phyloP scores from a whole-genome alignment of 495 filamentous ascomycete species.

The Penicillium odoratum region DNA sequence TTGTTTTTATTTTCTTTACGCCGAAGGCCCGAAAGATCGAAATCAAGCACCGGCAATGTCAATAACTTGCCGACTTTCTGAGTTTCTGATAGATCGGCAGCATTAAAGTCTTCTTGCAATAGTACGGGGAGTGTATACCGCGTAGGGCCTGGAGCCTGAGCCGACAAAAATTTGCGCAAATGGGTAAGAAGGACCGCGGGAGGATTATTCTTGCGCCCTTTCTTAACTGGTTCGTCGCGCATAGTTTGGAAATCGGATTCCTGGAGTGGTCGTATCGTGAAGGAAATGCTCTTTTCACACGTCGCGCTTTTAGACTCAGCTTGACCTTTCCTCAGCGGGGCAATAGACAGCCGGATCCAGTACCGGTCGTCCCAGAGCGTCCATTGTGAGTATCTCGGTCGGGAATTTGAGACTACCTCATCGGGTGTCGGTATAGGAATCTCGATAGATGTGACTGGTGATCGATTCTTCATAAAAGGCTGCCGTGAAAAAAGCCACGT shows the following conservation, averaged over 20 bases:
- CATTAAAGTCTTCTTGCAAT: conserved; percentile 8
- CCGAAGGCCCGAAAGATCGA: conserved; percentile 15
- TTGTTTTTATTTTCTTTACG: neutral
- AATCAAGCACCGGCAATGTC: conserved; percentile 34
- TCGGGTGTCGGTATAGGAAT: conserved; percentile 2
- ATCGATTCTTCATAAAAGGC: conserved; percentile 39
- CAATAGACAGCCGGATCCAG: conserved; percentile 65
- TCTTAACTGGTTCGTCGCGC: conserved; percentile 5
- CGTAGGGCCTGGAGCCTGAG: conserved; percentile 28
- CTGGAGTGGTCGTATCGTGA: conserved; percentile 54
- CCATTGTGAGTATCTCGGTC: conserved; percentile 25
- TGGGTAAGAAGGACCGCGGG: conserved; percentile 2
- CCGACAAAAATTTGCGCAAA: conserved; percentile 15
- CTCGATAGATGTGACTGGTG: conserved; percentile 16
- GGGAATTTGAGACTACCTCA: neutral
- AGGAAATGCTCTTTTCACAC: neutral
- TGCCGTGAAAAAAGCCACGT: conserved; percentile 55
- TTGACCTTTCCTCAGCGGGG: neutral
- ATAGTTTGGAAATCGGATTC: conserved; percentile 42
- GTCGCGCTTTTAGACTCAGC: neutral
- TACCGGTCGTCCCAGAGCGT: conserved; percentile 76
- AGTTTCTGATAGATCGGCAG: neutral
- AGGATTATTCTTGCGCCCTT: conserved; percentile 3
- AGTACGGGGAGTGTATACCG: conserved; percentile 46
- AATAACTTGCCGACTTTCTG: conserved; percentile 21